Conservation (phyloP, 352 stramenopile genomes). For the Globisporangium cystogenes region DNA sequence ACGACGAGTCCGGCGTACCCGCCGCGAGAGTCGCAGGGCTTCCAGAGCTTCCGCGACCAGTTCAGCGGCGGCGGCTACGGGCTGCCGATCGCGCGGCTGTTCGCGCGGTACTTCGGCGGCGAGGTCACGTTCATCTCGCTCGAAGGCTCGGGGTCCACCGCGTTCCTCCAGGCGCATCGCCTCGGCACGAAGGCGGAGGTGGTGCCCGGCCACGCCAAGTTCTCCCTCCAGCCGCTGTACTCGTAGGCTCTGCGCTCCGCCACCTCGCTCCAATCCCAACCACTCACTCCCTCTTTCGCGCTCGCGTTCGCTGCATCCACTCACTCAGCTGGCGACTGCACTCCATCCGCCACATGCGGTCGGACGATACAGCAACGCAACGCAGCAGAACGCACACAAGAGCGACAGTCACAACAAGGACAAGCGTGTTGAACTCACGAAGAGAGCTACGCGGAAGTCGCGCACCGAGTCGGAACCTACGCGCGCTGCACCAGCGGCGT, state of each 20-base stretch:
- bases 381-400: too few relatives aligned
- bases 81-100: slow-evolving; percentile 89
- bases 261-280: neutral
- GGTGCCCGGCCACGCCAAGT: slow-evolving; percentile 51
- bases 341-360: too few relatives aligned
- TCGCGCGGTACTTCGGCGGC: slow-evolving; percentile 98
- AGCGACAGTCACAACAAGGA: too few relatives aligned
- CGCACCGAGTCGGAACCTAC: too few relatives aligned
- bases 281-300: neutral
- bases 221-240: slow-evolving; percentile 13
- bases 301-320: too few relatives aligned
- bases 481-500: slow-evolving; percentile 10
- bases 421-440: too few relatives aligned
- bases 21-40: slow-evolving; percentile 50
- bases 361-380: too few relatives aligned
- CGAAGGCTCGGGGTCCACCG: slow-evolving; percentile 96
- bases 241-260: neutral
- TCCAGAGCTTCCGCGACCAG: slow-evolving; percentile 78
- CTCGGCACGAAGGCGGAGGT: slow-evolving; percentile 73
- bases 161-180: slow-evolving; percentile 77
- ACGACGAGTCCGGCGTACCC: slow-evolving; percentile 90
- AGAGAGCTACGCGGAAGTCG: too few relatives aligned
- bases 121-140: slow-evolving; percentile 98
- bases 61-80: slow-evolving; percentile 95
- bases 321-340: too few relatives aligned